phyloP scores from a whole-genome alignment of 495 filamentous ascomycete species.

The Lophiotrema nucula region DNA sequence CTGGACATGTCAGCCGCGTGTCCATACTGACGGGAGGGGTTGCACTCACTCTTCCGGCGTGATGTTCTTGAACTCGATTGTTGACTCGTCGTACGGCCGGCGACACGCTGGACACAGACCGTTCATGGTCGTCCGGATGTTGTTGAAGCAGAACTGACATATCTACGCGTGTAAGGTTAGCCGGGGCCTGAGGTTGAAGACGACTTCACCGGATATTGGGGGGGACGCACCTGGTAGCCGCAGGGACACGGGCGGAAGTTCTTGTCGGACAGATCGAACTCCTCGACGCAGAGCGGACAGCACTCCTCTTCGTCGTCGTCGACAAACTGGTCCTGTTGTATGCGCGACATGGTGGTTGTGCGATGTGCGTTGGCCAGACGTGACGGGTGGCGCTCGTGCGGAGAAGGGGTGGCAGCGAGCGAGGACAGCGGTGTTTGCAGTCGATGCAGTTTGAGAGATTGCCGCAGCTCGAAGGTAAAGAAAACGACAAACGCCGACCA shows the following conservation, averaged over 20 bases:
- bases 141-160: slow-evolving; percentile 99
- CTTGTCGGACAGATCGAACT: slow-evolving; percentile 94
- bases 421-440: neutral
- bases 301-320: slow-evolving; percentile 88
- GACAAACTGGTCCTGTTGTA: slow-evolving; percentile 91
- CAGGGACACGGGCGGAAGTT: slow-evolving; percentile 98
- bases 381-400: slow-evolving; percentile 25
- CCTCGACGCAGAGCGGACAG: slow-evolving; percentile 93
- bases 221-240: slow-evolving; percentile 80
- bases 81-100: slow-evolving; percentile 90
- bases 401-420: slow-evolving; percentile 5
- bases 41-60: slow-evolving; percentile 82
- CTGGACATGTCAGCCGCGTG: slow-evolving; percentile 22
- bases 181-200: neutral
- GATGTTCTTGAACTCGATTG: slow-evolving; percentile 91
- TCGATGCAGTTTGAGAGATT: slow-evolving; percentile 18
- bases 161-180: slow-evolving; percentile 57
- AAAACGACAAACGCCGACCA: slow-evolving; percentile 34
- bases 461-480: slow-evolving; percentile 4
- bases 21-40: slow-evolving; percentile 10
- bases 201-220: slow-evolving; percentile 8
- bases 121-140: slow-evolving; percentile 94
- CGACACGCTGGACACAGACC: slow-evolving; percentile 95
- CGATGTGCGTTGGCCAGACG: slow-evolving; percentile 21
- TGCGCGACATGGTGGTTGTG: slow-evolving; percentile 53